phyloP scores from a whole-genome alignment of 2,329 filamentous ascomycete genomes.

The Iodosphaeria phyllophila region DNA sequence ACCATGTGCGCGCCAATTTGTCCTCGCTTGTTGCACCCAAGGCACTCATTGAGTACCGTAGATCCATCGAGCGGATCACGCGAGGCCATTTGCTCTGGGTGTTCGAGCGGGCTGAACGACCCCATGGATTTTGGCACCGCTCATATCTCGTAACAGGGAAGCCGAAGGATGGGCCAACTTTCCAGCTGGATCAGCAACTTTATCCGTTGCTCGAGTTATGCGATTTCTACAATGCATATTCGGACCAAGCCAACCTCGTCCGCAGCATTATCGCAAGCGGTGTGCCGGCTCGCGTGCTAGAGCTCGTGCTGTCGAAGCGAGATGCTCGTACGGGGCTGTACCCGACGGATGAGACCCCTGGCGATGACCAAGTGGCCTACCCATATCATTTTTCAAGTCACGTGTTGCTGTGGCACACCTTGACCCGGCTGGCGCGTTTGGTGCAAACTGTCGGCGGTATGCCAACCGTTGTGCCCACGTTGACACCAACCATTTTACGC shows the following conservation, averaged over 20 bases:
- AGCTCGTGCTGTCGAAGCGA: constrained; percentile 1
- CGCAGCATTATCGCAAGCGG: constrained; percentile 1
- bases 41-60: background rate
- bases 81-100: constrained; percentile 6
- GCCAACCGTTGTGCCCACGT: background rate
- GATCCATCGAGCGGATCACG: constrained; percentile 1
- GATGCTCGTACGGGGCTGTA: constrained; percentile 4
- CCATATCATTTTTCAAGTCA: constrained; percentile 7
- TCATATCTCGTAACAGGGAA: constrained; percentile 7
- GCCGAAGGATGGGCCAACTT: constrained; percentile 6
- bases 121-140: constrained; percentile 6
- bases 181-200: constrained; percentile 8
- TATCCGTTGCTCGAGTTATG: constrained; percentile 8
- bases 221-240: constrained; percentile 4
- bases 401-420: constrained; percentile 6
- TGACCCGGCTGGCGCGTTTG: too few species aligned
- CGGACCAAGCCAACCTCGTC: constrained; percentile 2
- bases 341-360: constrained; percentile 6
- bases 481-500: background rate
- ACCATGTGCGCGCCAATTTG: constrained; percentile 1
- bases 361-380: constrained; percentile 5
- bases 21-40: constrained; percentile 1
- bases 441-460: constrained; percentile 4
- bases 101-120: constrained; percentile 3
- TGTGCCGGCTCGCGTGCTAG: constrained; percentile 3